Conservation (phyloP, 345 rosid species). For the Erucastrum elatum region DNA sequence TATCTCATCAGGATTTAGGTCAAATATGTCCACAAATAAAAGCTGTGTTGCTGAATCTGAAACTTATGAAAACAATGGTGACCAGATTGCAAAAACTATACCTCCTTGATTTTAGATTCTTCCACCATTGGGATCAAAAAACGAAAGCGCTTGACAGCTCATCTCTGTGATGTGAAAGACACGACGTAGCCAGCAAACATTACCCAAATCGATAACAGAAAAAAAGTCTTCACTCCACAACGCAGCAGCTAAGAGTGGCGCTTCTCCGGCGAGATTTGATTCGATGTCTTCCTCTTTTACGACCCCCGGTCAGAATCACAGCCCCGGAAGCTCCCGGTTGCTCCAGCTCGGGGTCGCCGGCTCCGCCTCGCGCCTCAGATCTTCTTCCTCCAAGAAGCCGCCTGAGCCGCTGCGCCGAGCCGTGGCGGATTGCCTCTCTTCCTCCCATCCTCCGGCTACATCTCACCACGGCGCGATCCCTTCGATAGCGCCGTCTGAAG, state of each 20-base stretch:
- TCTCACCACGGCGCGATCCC: slow-evolving; percentile 62
- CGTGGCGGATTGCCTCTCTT: slow-evolving; percentile 80
- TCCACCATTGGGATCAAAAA: slow-evolving; percentile 31
- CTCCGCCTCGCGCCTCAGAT: slow-evolving; percentile 76
- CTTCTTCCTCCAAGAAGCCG: slow-evolving; percentile 75
- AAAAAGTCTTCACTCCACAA: slow-evolving; percentile 20
- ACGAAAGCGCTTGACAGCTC: slow-evolving; percentile 40
- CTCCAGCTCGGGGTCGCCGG: slow-evolving; percentile 51
- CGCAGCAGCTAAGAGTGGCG: slow-evolving; percentile 34
- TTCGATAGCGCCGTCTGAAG: slow-evolving; percentile 59
- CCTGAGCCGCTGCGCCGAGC: slow-evolving; percentile 97
- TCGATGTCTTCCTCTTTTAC: slow-evolving; percentile 44
- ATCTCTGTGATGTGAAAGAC: slow-evolving; percentile 34
- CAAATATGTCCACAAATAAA: background rate
- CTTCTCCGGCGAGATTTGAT: slow-evolving; percentile 36
- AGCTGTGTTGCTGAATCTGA: background rate
- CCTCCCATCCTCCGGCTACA: slow-evolving; percentile 49
- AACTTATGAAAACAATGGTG: background rate
- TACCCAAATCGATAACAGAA: slow-evolving; percentile 21
- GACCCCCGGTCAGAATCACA: slow-evolving; percentile 53
- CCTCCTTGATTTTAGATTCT: slow-evolving; percentile 23
- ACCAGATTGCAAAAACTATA: slow-evolving; percentile 23
- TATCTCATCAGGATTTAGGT: background rate
- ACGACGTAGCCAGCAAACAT: slow-evolving; percentile 35
- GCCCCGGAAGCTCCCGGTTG: slow-evolving; percentile 68